Evolutionary conservation across 208 protist genomes (phyloP), one percentile per base, ranked within the genome.

Genomic region (Angomonas deanei): DNA sequence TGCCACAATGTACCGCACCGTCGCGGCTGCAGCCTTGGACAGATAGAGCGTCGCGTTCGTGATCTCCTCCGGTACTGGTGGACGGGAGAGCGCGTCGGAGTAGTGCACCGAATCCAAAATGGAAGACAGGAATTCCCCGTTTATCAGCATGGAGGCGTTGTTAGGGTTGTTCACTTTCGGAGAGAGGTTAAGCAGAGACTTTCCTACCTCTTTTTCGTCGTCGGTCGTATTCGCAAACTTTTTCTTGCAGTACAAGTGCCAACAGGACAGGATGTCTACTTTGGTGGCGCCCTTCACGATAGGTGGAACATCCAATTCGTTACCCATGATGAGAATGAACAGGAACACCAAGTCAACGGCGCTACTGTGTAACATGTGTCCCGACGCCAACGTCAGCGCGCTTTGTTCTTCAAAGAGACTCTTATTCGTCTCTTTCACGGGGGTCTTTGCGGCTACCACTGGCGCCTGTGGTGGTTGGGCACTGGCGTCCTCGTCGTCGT

Each of bases 291-390:
- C 88, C 13, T 78, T 75, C 65, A 88, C 66, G 15, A 95, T 68
- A 24, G 88, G 73, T 21, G 84, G 84, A n/a, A 94, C 76, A 61
- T 86, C 88, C 24, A 66, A 61, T 0, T 74, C 84, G 34, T 95
- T 91, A 8, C 88, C 88, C 86, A 95, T 92, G n/a, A 95, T 72
- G 8, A 92, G 32, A 54, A 90, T 58, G 53, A 95, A 92, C 2
- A 95, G 72, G 59, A 95, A 95, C 0, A 95, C 88, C 48, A 92
- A 74, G 61, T 95, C 88, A 10, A 95, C 79, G 49, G 68, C 87
- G 69, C 83, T 89, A 13, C 61, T 79, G 34, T 82, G 77, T 0
- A 81, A 59, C 62, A 89, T 84, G 21, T 72, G 55, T 11, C 73
- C 82, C 5, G 69, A 69, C 10, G 73, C 64, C 28, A 72, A 65